Percentiles rank a stretch among this genome's conserved stretches.
Conservation (phyloP, 2,329 filamentous ascomycete genomes). For the Cladosporium colombiae region DNA sequence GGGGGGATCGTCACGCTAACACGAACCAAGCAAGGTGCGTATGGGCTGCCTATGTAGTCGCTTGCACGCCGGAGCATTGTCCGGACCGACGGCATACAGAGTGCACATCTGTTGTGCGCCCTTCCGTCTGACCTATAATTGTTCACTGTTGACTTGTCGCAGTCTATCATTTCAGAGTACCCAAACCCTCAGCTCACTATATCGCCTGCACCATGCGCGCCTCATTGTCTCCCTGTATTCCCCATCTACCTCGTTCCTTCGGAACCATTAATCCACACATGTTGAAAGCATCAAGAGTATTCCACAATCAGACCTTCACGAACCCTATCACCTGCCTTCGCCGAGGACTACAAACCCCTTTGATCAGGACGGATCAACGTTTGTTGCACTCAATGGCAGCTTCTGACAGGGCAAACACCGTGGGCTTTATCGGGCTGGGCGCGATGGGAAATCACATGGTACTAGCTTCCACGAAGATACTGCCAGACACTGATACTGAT, state of each 20-base stretch:
- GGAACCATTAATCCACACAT: neutral
- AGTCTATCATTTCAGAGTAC: neutral
- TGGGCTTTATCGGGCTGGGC: neutral
- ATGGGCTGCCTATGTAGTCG: neutral
- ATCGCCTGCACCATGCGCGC: neutral
- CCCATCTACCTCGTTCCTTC: neutral
- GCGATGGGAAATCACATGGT: neutral
- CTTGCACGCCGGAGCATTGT: neutral
- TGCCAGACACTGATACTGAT: neutral
- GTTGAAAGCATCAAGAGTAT: neutral
- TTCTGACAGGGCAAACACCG: neutral
- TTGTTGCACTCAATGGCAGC: neutral
- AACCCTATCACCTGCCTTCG: neutral
- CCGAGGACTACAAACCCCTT: neutral
- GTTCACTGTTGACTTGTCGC: neutral
- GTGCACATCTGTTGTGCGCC: neutral
- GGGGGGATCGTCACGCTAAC: neutral
- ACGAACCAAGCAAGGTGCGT: neutral
- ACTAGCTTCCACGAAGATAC: neutral
- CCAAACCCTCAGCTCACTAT: neutral
- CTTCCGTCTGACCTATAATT: neutral
- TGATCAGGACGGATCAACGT: neutral
- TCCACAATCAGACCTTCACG: neutral
- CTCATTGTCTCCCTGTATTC: neutral
- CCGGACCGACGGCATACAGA: neutral